Evolutionary conservation across 768 basidiomycete genomes (phyloP), one percentile per base, ranked within the genome.

Genomic region (Mycena pura): DNA sequence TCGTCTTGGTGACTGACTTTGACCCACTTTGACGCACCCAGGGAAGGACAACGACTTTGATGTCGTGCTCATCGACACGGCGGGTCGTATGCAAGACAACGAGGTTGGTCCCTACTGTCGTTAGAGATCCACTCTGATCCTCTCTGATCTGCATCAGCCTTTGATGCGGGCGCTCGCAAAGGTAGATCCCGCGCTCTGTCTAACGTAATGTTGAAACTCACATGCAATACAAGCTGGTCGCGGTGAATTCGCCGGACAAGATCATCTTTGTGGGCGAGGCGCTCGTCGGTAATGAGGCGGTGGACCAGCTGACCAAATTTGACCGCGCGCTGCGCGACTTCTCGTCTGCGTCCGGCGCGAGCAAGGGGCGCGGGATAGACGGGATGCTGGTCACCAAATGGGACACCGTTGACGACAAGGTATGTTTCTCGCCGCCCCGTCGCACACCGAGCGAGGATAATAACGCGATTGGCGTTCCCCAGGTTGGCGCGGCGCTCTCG

Each of bases 341-440:
- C 70, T 95, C 95, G 6, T 86, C 89, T 17, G 84, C 86, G 6
- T 84, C 87, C 0, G 84, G 85, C 10, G 76, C 80, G 27, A 86
- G 86, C 17, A 87, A 87, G 72, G 90, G 90, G 47, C 86, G 97
- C 21, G 97, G 97, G 6, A 96, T 99, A 62, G 97, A 99, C 72
- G 97, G 96, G 24, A 99, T 97, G 91, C 81, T 99, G 41, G 87
- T 99, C 59, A 99, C 97, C 29, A 99, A 99, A 76, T 99, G 97
- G 90, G 97, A 99, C 70, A 99, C 96, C 2, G 97, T 99, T 21
- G 94, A 95, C 69, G 94, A 96, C 77, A 96, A 96, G 85, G 96
- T 92, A 56, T 54, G 84, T n/a, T n/a, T n/a, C n/a, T n/a, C n/a
- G n/a, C n/a, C n/a, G n/a, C n/a, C n/a, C n/a, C n/a, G n/a, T n/a